Evolutionary conservation across 306 rosid genomes (phyloP).

Genomic region (Vachellia pachyceras): DNA sequence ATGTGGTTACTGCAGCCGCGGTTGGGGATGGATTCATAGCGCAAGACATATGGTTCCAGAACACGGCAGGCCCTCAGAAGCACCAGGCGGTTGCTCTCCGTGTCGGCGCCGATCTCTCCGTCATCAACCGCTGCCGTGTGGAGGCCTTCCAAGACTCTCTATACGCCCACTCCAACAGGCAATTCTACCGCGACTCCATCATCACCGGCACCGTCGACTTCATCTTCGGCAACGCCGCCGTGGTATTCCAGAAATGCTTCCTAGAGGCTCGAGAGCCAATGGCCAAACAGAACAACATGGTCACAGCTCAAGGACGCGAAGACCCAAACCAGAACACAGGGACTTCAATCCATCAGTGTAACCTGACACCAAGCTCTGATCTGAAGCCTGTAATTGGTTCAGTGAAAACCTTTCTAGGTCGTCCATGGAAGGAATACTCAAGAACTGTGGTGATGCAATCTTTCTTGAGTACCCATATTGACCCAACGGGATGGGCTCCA

Average conservation of each 20-base stretch:
- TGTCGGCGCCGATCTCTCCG: conserved; percentile 59
- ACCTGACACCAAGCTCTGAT: conserved; percentile 48
- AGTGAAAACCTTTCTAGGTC: conserved; percentile 49
- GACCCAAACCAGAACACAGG: conserved; percentile 62
- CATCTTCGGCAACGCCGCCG: conserved; percentile 65
- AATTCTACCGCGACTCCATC: conserved; percentile 59
- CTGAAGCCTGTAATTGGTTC: conserved; percentile 56
- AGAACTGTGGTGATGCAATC: conserved; percentile 66
- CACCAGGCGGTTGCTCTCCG: conserved; percentile 72
- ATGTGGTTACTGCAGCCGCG: conserved; percentile 47
- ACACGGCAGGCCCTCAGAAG: conserved; percentile 68
- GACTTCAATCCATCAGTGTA: conserved; percentile 57
- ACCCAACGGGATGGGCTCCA: conserved; percentile 58
- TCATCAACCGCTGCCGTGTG: conserved; percentile 63
- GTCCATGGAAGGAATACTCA: conserved; percentile 65
- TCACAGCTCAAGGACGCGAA: conserved; percentile 59
- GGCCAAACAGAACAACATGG: conserved; percentile 55
- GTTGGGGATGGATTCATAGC: conserved; percentile 71
- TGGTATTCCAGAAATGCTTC: conserved; percentile 56
- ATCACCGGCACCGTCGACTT: conserved; percentile 65
- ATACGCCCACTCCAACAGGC: conserved; percentile 59
- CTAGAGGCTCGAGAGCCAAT: conserved; percentile 52
- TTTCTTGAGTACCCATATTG: conserved; percentile 40
- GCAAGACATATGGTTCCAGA: conserved; percentile 60
- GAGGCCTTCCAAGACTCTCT: conserved; percentile 68